These are phyloP conservation scores for Senecio squalidus DNA, from an alignment of 140 eudicot species.

Conservation along the genomic window DNA sequence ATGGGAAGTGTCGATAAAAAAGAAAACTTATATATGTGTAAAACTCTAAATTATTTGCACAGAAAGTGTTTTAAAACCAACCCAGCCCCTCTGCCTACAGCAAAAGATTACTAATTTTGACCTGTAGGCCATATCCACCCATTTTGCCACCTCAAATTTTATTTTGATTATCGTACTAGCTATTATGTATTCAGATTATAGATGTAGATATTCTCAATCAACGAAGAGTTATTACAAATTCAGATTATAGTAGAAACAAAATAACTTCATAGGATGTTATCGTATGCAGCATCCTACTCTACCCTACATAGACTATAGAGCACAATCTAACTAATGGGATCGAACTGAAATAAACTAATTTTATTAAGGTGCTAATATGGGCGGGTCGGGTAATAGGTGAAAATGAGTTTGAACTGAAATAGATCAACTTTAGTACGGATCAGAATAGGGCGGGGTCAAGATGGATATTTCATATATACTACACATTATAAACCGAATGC, in stretches of 20 bases:
- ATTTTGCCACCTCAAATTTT: neutral
- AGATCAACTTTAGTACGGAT: too few species aligned
- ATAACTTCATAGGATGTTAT: neutral
- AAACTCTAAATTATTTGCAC: neutral
- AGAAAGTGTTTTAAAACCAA: neutral
- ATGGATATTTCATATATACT: too few species aligned
- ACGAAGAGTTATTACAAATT: neutral
- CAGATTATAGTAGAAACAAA: neutral
- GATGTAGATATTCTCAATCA: constrained; percentile 9
- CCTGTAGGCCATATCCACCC: neutral
- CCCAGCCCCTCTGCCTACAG: neutral
- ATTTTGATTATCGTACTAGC: neutral
- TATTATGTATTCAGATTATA: neutral
- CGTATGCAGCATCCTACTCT: neutral
- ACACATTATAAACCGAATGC: too few species aligned
- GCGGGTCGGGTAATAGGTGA: too few species aligned
- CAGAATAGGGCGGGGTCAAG: too few species aligned
- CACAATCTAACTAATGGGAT: neutral
- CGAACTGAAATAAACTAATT: too few species aligned
- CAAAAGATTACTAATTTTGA: neutral
- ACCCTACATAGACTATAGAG: too few species aligned
- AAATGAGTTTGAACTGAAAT: too few species aligned
- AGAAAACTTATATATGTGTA: neutral
- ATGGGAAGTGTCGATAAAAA: neutral
- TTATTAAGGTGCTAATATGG: too few species aligned